Base-by-base conservation (phyloP, 2,329 filamentous ascomycete genomes). In the Fusarium paranaense region DNA sequence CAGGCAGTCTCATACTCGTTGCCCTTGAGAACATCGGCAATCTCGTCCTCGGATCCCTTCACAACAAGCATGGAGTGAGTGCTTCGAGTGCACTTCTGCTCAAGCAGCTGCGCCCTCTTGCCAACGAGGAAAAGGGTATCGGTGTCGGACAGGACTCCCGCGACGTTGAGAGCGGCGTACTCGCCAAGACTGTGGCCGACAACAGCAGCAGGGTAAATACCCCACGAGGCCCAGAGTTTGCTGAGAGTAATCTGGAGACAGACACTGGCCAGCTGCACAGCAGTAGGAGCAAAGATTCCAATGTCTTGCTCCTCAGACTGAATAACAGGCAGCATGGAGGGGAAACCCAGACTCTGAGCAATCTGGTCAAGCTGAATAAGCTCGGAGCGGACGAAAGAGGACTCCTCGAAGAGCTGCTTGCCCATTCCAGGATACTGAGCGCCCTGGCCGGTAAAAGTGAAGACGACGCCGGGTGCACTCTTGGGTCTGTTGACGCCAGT, bases 121-220 rank as follows among this genome's bases (percentile, higher is more conserved):
- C 91, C 91, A 6, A 93, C 90, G 0, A 94, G 83, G 52, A 88
- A 89, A 11, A 94, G 83, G 71, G 89, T 87, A 74, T 93, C 91
- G 37, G 84, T 85, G 18, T 86, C 87, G 1, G 89, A 90, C 18
- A 93, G 82, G n/a, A 92, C 89, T 27, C 90, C 91, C 52, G 90
- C 89, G 13, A 89, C 86, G 64, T 89, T 83, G 0, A 92, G 85
- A 27, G 90, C 90, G 1, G 75, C 75, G 22, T 76, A 76, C 3
- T 77, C 73, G 0, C 75, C 75, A 2, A 76, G 61, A 8, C 89
- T 91, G 69, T 87, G 86, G 6, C 87, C 87, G 5, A 88, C 72
- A 5, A 87, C 85, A 1, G 81, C 85, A 38, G 84, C 81, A 9
- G 86, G 86, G 8, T 71, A 73, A 16, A 88, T 70, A 1, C 83